Evolutionary conservation across 805 yeast genomes (phyloP).

Genomic region (Starmerella tilneyi): DNA sequence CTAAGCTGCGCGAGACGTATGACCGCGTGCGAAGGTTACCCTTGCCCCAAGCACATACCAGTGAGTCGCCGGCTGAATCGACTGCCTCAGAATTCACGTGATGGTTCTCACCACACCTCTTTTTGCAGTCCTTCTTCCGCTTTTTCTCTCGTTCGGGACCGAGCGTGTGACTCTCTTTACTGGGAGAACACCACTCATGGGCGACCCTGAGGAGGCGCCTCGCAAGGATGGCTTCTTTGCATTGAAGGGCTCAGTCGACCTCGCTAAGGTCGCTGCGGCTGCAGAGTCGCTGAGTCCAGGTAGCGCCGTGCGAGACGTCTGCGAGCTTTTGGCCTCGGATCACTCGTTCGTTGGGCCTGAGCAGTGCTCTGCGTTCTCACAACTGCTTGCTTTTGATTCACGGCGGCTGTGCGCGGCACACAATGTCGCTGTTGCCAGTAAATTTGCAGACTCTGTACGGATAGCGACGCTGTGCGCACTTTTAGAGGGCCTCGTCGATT

Average conservation of each 20-base stretch:
- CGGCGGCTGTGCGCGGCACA: conserved; percentile 20
- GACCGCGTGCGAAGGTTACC: conserved; percentile 11
- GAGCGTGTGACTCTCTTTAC: too few relatives aligned
- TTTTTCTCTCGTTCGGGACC: too few relatives aligned
- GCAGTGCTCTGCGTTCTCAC: neutral
- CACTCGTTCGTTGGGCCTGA: neutral
- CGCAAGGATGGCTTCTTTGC: neutral
- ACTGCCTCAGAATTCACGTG: too few relatives aligned
- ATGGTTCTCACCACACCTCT: too few relatives aligned
- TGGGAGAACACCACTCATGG: neutral
- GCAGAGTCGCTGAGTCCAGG: neutral
- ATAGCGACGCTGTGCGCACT: conserved; percentile 11
- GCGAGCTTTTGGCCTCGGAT: neutral
- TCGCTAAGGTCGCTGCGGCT: neutral
- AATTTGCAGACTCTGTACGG: conserved; percentile 17
- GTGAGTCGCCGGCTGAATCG: too few relatives aligned
- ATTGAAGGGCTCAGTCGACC: conserved; percentile 4
- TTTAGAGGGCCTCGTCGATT: conserved; percentile 5
- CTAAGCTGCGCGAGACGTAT: conserved; percentile 21
- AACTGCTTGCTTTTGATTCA: conserved; percentile 10
- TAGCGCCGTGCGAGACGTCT: neutral
- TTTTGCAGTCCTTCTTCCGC: too few relatives aligned
- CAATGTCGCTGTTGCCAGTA: conserved; percentile 17
- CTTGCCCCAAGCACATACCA: neutral
- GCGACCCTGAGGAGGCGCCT: neutral